Percentiles rank a stretch among this genome's conserved stretches.
These are phyloP conservation scores for Coemansia sp. DNA, from an alignment of 192 early-diverging fungal genomes.

Conservation along the genomic window DNA sequence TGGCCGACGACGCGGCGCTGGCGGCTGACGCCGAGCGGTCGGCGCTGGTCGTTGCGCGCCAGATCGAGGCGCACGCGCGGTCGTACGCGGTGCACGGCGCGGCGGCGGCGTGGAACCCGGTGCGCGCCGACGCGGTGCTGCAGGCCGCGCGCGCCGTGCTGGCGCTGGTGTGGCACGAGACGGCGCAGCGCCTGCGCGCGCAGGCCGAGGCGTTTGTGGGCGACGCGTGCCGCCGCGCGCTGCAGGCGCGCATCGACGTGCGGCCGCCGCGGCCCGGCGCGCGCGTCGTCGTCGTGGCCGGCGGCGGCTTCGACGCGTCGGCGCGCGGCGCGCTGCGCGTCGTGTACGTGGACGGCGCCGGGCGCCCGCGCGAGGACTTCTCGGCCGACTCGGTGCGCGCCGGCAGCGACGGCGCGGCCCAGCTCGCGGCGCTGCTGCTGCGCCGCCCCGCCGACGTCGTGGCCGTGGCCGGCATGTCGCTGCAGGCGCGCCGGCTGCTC, in stretches of 20 bases:
- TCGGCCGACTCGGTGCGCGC: conserved; percentile 60
- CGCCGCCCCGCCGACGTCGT: conserved; percentile 71
- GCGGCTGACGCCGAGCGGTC: conserved; percentile 25
- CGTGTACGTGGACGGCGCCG: conserved; percentile 72
- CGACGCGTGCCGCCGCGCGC: conserved; percentile 57
- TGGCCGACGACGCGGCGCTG: conserved; percentile 25
- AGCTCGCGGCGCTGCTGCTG: conserved; percentile 60
- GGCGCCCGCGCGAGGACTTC: conserved; percentile 67
- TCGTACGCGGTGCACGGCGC: conserved; percentile 41
- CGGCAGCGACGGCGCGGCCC: conserved; percentile 35
- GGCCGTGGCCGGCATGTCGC: conserved; percentile 75
- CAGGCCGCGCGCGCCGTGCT: conserved; percentile 62
- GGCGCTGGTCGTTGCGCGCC: conserved; percentile 12
- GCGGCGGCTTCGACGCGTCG: conserved; percentile 49
- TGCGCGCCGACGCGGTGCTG: conserved; percentile 65
- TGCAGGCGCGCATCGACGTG: conserved; percentile 59
- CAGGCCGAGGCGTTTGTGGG: conserved; percentile 72
- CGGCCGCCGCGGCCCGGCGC: conserved; percentile 13
- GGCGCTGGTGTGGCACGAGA: conserved; percentile 69
- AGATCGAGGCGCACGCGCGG: conserved; percentile 17
- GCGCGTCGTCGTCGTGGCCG: conserved; percentile 44
- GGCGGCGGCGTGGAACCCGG: conserved; percentile 73
- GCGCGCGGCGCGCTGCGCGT: conserved; percentile 54
- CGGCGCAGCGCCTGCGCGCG: conserved; percentile 69
- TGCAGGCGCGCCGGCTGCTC: conserved; percentile 72